Conservation (phyloP, 1,284 basidiomycete species). For the Austropuccinia psidii region DNA sequence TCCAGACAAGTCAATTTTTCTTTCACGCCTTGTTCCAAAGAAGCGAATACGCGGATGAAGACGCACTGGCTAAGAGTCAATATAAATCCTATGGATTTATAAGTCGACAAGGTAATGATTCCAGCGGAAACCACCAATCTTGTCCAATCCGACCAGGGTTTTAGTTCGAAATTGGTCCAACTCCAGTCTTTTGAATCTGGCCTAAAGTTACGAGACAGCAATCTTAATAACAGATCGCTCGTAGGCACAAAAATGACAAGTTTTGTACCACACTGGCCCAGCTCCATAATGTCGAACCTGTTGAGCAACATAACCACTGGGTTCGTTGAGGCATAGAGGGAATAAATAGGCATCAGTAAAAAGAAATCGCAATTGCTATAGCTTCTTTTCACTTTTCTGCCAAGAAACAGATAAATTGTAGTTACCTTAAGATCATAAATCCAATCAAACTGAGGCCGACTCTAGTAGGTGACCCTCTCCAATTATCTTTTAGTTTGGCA, state of each 20-base stretch:
- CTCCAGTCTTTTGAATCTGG: background rate
- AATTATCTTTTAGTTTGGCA: background rate
- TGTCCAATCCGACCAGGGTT: constrained; percentile 1
- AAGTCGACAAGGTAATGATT: background rate
- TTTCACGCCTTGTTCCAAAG: too few species aligned
- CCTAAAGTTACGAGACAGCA: background rate
- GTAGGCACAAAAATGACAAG: background rate
- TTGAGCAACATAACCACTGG: constrained; percentile 6
- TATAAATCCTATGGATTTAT: constrained; percentile 3
- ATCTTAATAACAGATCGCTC: background rate
- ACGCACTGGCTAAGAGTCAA: constrained; percentile 22
- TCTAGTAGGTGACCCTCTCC: background rate
- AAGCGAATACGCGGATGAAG: too few species aligned
- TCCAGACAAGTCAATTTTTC: too few species aligned
- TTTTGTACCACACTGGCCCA: constrained; percentile 12
- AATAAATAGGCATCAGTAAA: background rate
- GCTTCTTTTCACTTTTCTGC: too few species aligned
- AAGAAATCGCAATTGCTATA: background rate
- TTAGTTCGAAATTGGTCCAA: constrained; percentile 16
- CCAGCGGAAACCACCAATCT: background rate
- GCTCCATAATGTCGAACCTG: constrained; percentile 27
- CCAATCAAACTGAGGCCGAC: constrained; percentile 21
- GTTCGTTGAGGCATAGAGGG: background rate
- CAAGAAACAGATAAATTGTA: background rate
- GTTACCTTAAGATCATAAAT: background rate